Percentiles rank a stretch among this genome's conserved stretches.
Conservation (phyloP, 345 rosid genomes). For the Erysimum cheiranthoides region DNA sequence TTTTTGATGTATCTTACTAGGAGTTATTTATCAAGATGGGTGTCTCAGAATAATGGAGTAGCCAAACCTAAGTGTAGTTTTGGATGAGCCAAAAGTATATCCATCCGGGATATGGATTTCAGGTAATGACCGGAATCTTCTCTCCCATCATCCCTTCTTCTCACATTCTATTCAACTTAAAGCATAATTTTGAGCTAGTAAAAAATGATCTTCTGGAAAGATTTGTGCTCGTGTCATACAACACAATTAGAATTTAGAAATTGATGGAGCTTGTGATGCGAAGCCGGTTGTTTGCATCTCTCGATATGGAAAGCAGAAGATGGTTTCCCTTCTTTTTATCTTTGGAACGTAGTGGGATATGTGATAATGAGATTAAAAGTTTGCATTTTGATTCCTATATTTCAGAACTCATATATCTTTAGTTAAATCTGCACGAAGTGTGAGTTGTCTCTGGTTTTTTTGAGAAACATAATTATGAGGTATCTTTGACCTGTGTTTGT, state of each 20-base stretch:
- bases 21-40: conserved; percentile 69
- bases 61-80: conserved; percentile 71
- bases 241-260: neutral
- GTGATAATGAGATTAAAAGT: too few species aligned
- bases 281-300: conserved; percentile 19
- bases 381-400: too few species aligned
- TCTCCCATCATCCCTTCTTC: neutral
- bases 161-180: neutral
- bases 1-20: conserved; percentile 25
- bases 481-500: too few species aligned
- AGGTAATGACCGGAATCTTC: conserved; percentile 53
- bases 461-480: too few species aligned
- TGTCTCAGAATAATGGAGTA: conserved; percentile 86
- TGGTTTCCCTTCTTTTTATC: conserved; percentile 73
- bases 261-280: neutral
- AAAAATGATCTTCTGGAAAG: conserved; percentile 2
- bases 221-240: conserved; percentile 1
- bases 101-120: conserved; percentile 82
- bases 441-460: too few species aligned
- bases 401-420: too few species aligned
- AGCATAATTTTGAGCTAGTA: neutral
- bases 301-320: conserved; percentile 87
- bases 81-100: conserved; percentile 84
- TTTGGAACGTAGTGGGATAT: conserved; percentile 76
- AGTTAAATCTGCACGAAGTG: too few species aligned